A percentile compares a stretch with the other conserved stretches of the same genome.
phyloP scores from a whole-genome alignment of 2,329 filamentous ascomycete species.

The Mollisiaceae sp. region DNA sequence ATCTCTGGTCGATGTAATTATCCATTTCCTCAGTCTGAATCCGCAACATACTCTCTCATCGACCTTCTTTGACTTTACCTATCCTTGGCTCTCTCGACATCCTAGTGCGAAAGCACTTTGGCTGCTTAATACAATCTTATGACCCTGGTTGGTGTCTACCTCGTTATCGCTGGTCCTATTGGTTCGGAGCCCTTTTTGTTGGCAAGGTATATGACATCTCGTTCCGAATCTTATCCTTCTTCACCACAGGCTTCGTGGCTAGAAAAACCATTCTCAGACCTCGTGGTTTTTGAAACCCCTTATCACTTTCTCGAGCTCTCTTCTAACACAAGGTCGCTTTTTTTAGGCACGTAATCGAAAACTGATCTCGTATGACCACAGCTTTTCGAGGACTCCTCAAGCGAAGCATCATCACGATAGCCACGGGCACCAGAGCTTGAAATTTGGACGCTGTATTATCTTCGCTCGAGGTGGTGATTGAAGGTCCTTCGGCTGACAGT shows the following conservation, averaged over 20 bases:
- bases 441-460: neutral
- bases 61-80: neutral
- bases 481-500: neutral
- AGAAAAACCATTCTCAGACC: neutral
- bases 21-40: neutral
- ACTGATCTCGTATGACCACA: neutral
- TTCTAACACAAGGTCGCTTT: neutral
- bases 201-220: neutral
- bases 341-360: neutral
- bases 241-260: neutral
- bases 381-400: neutral
- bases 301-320: neutral
- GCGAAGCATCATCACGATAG: neutral
- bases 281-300: neutral
- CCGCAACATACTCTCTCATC: neutral
- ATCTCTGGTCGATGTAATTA: neutral
- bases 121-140: neutral
- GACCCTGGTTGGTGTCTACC: neutral
- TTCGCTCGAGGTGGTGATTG: neutral
- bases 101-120: neutral
- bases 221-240: neutral
- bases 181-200: neutral
- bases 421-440: neutral
- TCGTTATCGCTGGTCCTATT: neutral
- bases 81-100: neutral